Base-by-base conservation (phyloP, 1,284 basidiomycete genomes). In the Mycena sp. region DNA sequence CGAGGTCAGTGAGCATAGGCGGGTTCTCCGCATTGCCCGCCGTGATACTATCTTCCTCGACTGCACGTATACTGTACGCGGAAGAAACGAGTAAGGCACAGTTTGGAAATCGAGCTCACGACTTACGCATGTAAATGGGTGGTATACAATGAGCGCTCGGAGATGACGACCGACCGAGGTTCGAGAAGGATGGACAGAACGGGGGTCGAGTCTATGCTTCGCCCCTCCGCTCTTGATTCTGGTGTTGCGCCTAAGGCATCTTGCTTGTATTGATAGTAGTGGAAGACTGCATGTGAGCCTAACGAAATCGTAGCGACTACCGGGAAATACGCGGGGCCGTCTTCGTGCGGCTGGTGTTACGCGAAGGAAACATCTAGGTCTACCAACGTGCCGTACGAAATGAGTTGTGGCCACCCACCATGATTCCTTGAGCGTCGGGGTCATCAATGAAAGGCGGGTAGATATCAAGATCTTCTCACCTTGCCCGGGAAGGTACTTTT, bases 261-360 rank as follows among this genome's bases (percentile, higher is more conserved):
- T 26, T 69, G 32, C 62, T 75, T 77, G 71, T 94, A 96, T 61
- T 84, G 85, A 74, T 94, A 94, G 73, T 97, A 90, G 76, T 97
- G 88, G 70, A 98, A 91, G 46, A 95, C 80, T 1, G 92, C 83
- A 76, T 95, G 91, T 0, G 93, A 92, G 30, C 91, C 92, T 56
- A 98, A 80, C 12, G 95, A 96, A 59, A 98, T 81, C 11, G 96
- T 98, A 1, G 94, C 92, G 0, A 98, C 96, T 6, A 92, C 88
- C 0, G 95, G 93, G 70, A 90, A 83, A 78, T 98, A 98, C 4
- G 92, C 88, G 0, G 92, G 90, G 0, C 96, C 96, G 74, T 98
- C 96, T 78, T 98, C 90, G 72, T 98, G 96, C 1, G 95, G 94
- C 94, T 95, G 74, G 3, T 35, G 37, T 45, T 60, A 58, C 58